These are phyloP conservation scores for Podospora conica DNA, from an alignment of 495 filamentous ascomycete genomes.

Conservation along the genomic window DNA sequence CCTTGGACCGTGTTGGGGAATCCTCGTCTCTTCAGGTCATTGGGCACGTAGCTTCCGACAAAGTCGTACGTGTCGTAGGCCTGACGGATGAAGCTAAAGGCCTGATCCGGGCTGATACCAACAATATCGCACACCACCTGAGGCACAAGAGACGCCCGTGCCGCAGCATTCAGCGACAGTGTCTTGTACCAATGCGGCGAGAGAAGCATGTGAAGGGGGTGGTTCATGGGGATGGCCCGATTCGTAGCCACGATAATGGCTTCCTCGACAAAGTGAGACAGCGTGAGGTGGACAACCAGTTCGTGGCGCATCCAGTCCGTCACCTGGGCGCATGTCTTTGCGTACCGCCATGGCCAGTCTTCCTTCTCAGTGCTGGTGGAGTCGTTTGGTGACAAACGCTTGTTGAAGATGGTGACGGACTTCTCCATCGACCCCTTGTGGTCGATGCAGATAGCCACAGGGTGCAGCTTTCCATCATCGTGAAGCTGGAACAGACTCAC, in stretches of 20 bases:
- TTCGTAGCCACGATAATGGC: constrained; percentile 42
- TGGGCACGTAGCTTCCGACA: constrained; percentile 37
- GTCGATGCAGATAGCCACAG: constrained; percentile 42
- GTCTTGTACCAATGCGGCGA: constrained; percentile 47
- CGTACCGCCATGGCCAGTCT: constrained; percentile 49
- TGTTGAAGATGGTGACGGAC: constrained; percentile 45
- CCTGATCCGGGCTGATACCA: constrained; percentile 28
- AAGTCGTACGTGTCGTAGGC: constrained; percentile 39
- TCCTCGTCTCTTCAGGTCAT: constrained; percentile 38
- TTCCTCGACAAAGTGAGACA: constrained; percentile 45
- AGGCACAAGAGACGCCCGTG: constrained; percentile 40
- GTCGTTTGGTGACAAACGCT: constrained; percentile 26
- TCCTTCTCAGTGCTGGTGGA: constrained; percentile 29
- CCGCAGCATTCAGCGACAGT: constrained; percentile 44
- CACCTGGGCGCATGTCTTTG: constrained; percentile 45
- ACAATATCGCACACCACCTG: constrained; percentile 35
- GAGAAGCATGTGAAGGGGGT: constrained; percentile 37
- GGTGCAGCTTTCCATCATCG: constrained; percentile 40
- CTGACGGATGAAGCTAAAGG: constrained; percentile 26
- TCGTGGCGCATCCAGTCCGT: constrained; percentile 48
- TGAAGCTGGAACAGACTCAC: constrained; percentile 43
- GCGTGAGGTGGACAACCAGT: constrained; percentile 38
- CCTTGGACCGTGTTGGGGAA: constrained; percentile 34
- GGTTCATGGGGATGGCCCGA: constrained; percentile 33
- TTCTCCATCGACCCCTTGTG: constrained; percentile 36